phyloP scores from a whole-genome alignment of 352 stramenopile genomes.

The Poterioochromonas sp. region DNA sequence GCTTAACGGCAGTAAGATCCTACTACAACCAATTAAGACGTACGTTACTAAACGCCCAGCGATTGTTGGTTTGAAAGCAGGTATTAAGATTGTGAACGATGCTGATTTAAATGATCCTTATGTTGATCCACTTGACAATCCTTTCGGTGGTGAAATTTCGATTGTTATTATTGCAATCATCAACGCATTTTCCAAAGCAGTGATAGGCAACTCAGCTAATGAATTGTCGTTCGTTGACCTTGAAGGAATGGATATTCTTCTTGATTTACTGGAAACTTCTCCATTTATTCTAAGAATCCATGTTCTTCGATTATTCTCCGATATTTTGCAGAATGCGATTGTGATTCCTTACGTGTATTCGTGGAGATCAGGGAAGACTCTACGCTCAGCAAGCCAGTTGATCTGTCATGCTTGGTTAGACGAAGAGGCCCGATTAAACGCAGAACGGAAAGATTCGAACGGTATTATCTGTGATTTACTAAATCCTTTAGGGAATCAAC shows the following conservation, averaged over 20 bases:
- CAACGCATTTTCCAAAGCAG: background rate
- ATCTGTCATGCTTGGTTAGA: constrained; percentile 20
- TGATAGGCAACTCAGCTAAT: constrained; percentile 4
- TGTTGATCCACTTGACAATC: constrained; percentile 9
- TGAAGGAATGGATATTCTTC: constrained; percentile 10
- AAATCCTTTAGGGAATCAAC: background rate
- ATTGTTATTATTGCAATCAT: constrained; percentile 7
- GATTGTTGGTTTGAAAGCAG: constrained; percentile 4
- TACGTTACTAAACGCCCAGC: background rate
- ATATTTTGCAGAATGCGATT: background rate
- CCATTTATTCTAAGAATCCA: constrained; percentile 1
- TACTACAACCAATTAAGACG: background rate
- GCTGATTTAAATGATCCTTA: background rate
- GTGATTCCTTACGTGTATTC: background rate
- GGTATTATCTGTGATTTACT: constrained; percentile 4
- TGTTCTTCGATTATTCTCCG: constrained; percentile 7
- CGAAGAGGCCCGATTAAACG: constrained; percentile 9
- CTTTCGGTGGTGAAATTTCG: constrained; percentile 10
- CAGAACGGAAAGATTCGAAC: background rate
- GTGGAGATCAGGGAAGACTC: constrained; percentile 2
- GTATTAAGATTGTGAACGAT: background rate
- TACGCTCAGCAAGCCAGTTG: background rate
- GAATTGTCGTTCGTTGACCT: constrained; percentile 2
- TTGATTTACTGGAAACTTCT: constrained; percentile 21
- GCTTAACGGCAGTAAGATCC: background rate